These are phyloP conservation scores for Medicago lupulina DNA, from an alignment of 306 rosid genomes.

Conservation along the genomic window DNA sequence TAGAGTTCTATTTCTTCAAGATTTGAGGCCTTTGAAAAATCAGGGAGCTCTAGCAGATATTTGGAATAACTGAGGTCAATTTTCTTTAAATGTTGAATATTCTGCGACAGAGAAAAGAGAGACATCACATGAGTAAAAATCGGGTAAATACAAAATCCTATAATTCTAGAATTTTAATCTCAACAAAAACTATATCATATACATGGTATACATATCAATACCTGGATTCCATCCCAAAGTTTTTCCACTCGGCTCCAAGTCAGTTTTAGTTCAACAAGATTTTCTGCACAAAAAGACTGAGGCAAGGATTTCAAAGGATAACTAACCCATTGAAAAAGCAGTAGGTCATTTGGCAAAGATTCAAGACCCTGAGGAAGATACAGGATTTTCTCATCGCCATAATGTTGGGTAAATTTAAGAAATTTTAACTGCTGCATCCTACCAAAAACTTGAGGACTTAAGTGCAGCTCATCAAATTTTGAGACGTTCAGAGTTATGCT, in stretches of 20 bases:
- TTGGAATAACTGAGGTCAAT: conserved; percentile 9
- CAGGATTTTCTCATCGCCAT: background rate
- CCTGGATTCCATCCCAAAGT: conserved; percentile 42
- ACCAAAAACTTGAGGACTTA: conserved; percentile 10
- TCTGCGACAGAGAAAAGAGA: conserved; percentile 1
- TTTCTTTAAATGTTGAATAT: conserved; percentile 20
- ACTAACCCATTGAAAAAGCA: conserved; percentile 23
- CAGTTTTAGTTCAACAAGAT: conserved; percentile 28
- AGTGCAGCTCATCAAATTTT: conserved; percentile 7
- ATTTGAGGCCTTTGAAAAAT: conserved; percentile 30
- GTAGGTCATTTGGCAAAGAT: conserved; percentile 19
- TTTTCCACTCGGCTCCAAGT: conserved; percentile 11
- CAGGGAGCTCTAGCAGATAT: conserved; percentile 25
- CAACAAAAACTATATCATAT: background rate
- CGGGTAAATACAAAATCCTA: background rate
- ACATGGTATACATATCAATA: background rate
- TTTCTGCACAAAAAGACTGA: conserved; percentile 20
- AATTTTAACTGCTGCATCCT: conserved; percentile 15
- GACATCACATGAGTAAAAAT: background rate
- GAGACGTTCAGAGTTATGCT: conserved; percentile 25
- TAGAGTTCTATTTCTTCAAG: conserved; percentile 24
- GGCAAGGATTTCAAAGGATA: conserved; percentile 40
- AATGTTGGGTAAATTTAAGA: background rate
- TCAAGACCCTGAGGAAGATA: conserved; percentile 34
- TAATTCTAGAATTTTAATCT: background rate